Percentiles rank a stretch among this genome's conserved stretches.
Conservation (phyloP, 2,329 filamentous ascomycete species). For the Nemania sp. region DNA sequence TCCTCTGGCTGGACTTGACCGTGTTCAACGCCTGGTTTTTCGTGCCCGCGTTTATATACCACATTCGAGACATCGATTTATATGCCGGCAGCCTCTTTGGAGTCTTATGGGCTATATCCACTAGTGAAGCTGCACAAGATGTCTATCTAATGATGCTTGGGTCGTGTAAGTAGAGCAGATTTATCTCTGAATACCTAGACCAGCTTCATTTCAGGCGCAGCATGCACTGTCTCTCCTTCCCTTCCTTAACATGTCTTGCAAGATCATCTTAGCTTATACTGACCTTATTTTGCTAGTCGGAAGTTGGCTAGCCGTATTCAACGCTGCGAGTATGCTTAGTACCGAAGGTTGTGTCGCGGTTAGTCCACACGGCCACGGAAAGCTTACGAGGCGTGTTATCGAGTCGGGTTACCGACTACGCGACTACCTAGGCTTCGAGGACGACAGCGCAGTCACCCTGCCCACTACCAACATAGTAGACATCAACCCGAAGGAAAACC, state of each 20-base stretch:
- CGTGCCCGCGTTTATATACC: conserved; percentile 40
- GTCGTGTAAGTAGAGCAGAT: conserved; percentile 33
- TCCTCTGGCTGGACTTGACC: conserved; percentile 42
- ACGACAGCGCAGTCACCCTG: background rate
- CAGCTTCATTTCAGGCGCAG: background rate
- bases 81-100: background rate
- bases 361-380: conserved; percentile 24
- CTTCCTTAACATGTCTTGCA: no score
- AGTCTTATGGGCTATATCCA: conserved; percentile 25
- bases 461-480: background rate
- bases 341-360: conserved; percentile 36
- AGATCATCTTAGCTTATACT: conserved; percentile 2
- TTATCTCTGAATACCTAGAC: no score
- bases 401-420: conserved; percentile 20
- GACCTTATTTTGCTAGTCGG: conserved; percentile 32
- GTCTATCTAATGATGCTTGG: conserved; percentile 41
- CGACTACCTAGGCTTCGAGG: conserved; percentile 38
- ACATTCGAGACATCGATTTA: conserved; percentile 31
- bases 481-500: background rate
- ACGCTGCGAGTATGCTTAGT: conserved; percentile 40
- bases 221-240: no score
- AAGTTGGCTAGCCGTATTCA: conserved; percentile 43
- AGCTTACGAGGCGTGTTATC: conserved; percentile 20
- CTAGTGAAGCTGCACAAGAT: conserved; percentile 36
- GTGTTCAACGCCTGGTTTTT: conserved; percentile 45